Percentiles rank a stretch among this genome's conserved stretches.
Conservation (phyloP, 495 filamentous ascomycete genomes). For the Acidiella bohemica region DNA sequence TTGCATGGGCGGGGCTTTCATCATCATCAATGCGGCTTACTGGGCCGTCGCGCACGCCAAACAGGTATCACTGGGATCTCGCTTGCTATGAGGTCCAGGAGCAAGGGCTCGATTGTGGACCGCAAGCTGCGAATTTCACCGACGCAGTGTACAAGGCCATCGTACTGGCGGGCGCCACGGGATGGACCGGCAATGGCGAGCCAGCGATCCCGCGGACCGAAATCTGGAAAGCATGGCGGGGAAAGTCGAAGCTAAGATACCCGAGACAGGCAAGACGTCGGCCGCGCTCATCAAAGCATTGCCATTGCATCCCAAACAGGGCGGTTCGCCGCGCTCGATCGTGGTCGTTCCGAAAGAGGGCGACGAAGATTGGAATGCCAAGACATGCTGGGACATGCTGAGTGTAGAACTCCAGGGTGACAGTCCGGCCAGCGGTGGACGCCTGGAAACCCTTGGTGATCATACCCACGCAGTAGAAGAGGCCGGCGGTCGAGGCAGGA, state of each 20-base stretch:
- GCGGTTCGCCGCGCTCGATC: neutral
- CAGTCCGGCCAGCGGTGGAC: too few relatives aligned
- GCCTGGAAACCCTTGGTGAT: too few relatives aligned
- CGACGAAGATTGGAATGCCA: constrained; percentile 6
- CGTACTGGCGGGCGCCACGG: constrained; percentile 26
- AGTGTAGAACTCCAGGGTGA: too few relatives aligned
- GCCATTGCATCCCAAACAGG: neutral
- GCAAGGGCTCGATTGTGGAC: constrained; percentile 22
- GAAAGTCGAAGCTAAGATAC: too few relatives aligned
- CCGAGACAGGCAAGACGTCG: constrained; percentile 19
- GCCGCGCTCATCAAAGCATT: neutral
- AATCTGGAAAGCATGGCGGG: constrained; percentile 31
- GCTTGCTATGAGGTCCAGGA: constrained; percentile 26
- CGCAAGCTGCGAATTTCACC: constrained; percentile 27
- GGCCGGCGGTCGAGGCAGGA: too few relatives aligned
- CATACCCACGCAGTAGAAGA: too few relatives aligned
- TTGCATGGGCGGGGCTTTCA: constrained; percentile 33
- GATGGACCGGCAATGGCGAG: constrained; percentile 27
- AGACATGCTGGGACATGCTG: constrained; percentile 4
- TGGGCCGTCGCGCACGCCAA: constrained; percentile 37
- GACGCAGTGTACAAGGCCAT: constrained; percentile 35
- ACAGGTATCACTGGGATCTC: constrained; percentile 31
- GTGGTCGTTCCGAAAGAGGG: neutral
- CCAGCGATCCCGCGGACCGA: constrained; percentile 28
- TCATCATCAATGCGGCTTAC: constrained; percentile 34